A percentile compares a stretch with the other conserved stretches of the same genome.
Conservation (phyloP, 2,329 filamentous ascomycete species). For the Talaromyces sp. region DNA sequence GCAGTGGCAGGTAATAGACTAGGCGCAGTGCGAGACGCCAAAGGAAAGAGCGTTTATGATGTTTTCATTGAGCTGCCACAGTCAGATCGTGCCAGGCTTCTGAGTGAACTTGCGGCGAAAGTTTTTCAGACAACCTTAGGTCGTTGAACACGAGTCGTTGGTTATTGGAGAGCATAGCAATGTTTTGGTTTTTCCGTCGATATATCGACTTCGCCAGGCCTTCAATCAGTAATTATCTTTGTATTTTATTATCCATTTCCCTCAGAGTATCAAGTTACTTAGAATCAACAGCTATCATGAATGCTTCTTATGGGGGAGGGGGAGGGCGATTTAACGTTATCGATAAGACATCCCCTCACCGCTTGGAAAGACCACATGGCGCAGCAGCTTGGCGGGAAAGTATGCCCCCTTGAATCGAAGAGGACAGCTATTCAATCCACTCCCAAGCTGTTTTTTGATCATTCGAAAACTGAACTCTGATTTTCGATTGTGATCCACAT, state of each 20-base stretch:
- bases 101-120: slow-evolving; percentile 78
- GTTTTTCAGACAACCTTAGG: slow-evolving; percentile 56
- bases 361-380: slow-evolving; percentile 1
- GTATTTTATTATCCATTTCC: not conserved
- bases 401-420: slow-evolving; percentile 15
- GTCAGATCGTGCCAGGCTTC: slow-evolving; percentile 70
- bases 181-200: not conserved
- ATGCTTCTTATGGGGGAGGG: not conserved
- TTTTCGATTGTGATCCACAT: not conserved
- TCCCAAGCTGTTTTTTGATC: not conserved
- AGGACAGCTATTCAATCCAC: not conserved
- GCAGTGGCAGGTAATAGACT: slow-evolving; percentile 87
- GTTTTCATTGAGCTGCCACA: slow-evolving; percentile 86
- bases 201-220: not conserved
- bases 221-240: not conserved
- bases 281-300: no score
- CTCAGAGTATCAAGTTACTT: not conserved
- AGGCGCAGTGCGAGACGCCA: slow-evolving; percentile 83
- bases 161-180: not conserved
- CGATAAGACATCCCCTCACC: slow-evolving; percentile 21
- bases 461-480: not conserved
- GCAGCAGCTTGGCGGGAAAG: not conserved
- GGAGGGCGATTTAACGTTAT: slow-evolving; percentile 20
- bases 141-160: not conserved
- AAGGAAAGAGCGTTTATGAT: slow-evolving; percentile 89